Conservation (phyloP, 352 stramenopile species). For the Globisporangium nodosum region DNA sequence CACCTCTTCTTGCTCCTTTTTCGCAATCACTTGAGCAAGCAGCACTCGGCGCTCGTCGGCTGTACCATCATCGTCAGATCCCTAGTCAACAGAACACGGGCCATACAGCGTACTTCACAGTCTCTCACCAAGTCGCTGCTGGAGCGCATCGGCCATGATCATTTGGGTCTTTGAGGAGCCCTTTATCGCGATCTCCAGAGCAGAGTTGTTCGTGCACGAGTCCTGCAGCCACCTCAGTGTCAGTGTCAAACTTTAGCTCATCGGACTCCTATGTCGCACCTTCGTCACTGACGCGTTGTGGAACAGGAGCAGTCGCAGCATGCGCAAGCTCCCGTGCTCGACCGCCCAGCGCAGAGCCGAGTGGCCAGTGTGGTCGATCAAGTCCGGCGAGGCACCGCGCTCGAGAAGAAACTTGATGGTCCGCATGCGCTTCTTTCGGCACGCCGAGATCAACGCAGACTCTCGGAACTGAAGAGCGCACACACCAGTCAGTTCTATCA, state of each 20-base stretch:
- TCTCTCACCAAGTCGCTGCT: conserved; percentile 32
- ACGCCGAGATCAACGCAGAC: conserved; percentile 42
- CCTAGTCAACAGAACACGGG: neutral
- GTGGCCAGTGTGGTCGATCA: conserved; percentile 34
- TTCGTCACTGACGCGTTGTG: conserved; percentile 39
- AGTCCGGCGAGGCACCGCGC: conserved; percentile 28
- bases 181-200: conserved; percentile 32
- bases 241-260: neutral
- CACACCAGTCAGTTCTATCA: no score
- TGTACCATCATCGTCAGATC: conserved; percentile 6
- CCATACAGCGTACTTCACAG: neutral
- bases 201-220: conserved; percentile 39
- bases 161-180: conserved; percentile 26
- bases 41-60: conserved; percentile 31
- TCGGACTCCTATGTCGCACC: neutral
- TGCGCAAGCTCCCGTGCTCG: conserved; percentile 22
- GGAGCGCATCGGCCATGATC: conserved; percentile 32
- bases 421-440: conserved; percentile 35
- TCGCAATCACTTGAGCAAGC: conserved; percentile 20
- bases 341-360: conserved; percentile 51
- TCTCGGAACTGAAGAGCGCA: conserved; percentile 27
- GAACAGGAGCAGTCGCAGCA: conserved; percentile 33
- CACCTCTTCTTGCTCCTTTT: conserved; percentile 35
- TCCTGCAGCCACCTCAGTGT: conserved; percentile 14
- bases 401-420: conserved; percentile 38